A percentile compares a stretch with the other conserved stretches of the same genome.
These are phyloP conservation scores for Microbotryum intermedium DNA, from an alignment of 1,284 basidiomycete species.

Conservation along the genomic window DNA sequence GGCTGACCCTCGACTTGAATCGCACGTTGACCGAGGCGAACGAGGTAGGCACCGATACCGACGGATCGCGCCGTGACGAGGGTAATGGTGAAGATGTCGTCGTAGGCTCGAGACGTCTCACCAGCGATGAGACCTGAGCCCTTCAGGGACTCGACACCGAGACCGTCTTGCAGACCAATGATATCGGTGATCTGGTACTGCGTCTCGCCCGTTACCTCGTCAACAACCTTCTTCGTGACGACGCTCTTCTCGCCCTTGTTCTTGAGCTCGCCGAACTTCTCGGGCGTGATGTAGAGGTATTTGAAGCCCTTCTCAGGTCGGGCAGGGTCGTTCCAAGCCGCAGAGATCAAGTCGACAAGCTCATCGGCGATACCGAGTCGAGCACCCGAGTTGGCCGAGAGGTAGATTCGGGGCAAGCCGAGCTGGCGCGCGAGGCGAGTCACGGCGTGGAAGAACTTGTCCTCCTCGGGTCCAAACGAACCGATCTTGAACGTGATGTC, in stretches of 20 bases:
- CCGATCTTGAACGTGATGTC: constrained; percentile 99
- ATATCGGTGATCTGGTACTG: constrained; percentile 93
- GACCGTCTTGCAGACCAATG: constrained; percentile 89
- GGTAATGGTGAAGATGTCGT: constrained; percentile 99
- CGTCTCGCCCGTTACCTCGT: constrained; percentile 68
- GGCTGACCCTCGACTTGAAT: constrained; percentile 99
- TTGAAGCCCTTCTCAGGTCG: constrained; percentile 90
- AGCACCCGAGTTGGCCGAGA: constrained; percentile 97
- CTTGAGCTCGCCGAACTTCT: constrained; percentile 49
- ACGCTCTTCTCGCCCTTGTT: constrained; percentile 54
- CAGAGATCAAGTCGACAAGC: constrained; percentile 77
- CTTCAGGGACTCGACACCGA: constrained; percentile 94
- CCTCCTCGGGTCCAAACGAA: constrained; percentile 92
- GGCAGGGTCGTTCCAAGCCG: constrained; percentile 73
- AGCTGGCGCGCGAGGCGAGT: constrained; percentile 83
- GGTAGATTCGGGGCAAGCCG: constrained; percentile 88
- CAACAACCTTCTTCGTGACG: constrained; percentile 62
- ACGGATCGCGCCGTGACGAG: constrained; percentile 97
- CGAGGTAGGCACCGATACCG: constrained; percentile 98
- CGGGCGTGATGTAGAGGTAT: constrained; percentile 74
- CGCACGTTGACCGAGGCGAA: constrained; percentile 92
- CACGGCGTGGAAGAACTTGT: constrained; percentile 92
- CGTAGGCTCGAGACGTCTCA: constrained; percentile 94
- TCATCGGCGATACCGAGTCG: constrained; percentile 95
- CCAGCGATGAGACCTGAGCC: constrained; percentile 98